Evolutionary conservation across 257 asterid species (phyloP).

Genomic region (Vinca minor): DNA sequence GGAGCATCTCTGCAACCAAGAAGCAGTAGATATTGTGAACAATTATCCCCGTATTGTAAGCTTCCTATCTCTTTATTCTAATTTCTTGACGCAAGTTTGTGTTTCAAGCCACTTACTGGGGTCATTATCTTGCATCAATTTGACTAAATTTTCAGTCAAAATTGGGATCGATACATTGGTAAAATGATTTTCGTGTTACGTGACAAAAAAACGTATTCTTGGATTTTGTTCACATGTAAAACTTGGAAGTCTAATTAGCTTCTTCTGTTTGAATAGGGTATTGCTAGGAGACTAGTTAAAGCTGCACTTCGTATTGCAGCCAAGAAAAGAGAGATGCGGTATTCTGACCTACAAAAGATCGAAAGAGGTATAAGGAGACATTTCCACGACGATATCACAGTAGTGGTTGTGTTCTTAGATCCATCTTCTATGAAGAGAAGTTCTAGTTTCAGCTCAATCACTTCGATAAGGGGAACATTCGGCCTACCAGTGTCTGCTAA

Average conservation of each 20-base stretch:
- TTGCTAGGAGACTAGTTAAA: slow-evolving; percentile 64
- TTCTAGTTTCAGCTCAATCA: slow-evolving; percentile 20
- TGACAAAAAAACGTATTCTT: neutral
- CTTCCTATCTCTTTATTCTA: neutral
- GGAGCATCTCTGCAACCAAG: slow-evolving; percentile 96
- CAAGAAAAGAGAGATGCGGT: slow-evolving; percentile 89
- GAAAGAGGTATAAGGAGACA: slow-evolving; percentile 88
- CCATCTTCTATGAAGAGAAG: slow-evolving; percentile 27
- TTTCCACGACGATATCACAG: slow-evolving; percentile 93
- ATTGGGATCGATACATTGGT: neutral
- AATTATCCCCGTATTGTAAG: slow-evolving; percentile 59
- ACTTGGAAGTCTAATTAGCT: neutral
- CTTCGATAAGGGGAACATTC: slow-evolving; percentile 49
- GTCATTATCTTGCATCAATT: neutral
- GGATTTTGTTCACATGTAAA: neutral
- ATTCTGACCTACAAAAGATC: slow-evolving; percentile 79
- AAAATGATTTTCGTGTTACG: neutral
- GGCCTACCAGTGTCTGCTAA: slow-evolving; percentile 29
- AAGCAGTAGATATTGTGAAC: slow-evolving; percentile 76
- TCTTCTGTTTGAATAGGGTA: slow-evolving; percentile 42
- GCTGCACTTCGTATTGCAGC: slow-evolving; percentile 79
- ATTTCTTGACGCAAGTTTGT: no score
- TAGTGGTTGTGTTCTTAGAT: slow-evolving; percentile 62
- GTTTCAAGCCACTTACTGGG: no score
- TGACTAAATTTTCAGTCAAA: neutral